Evolutionary conservation across 257 asterid species (phyloP), one percentile per base, ranked within the genome.

Genomic region (Agastache rugosa): DNA sequence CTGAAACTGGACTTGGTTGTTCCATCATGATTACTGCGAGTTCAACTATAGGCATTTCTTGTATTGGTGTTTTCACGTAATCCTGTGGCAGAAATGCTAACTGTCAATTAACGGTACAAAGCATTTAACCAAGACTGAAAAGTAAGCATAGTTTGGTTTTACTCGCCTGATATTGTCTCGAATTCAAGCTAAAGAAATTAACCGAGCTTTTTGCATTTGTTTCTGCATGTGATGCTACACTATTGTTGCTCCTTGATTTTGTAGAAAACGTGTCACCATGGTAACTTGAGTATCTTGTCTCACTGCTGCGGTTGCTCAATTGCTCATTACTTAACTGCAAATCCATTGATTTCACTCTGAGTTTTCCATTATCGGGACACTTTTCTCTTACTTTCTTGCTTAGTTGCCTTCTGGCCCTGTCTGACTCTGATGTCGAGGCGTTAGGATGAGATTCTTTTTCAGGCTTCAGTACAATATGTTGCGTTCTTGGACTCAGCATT

Each of bases 1-100:
- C 96, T 61, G 97, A 88, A 73, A 89, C 88, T 8, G 98, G 96
- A 78, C 97, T 93, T 71, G 98, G 98, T 72, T 88, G 97, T 81
- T 93, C 98, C 25, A 59, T 58, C 60, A 79, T 79, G 65, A 80
- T 58, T 31, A 77, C 80, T 42, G 76, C 63, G 35, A 75, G 78
- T 73, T 83, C 86, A 69, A 80, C 83, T 59, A 80, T 64, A 67
- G 83, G 67, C 66, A 51, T 73, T 66, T 79, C 79, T 75, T 88
- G 86, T 50, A 41, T 76, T 67, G 82, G 72, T 67, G 75, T 86
- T 61, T 81, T 34, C 59, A 77, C 78, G 14, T 50, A 66, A 79
- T 85, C 81, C 98, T 93, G 90, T 23, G 74, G 8, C 23, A 51
- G 27, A 77, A 53, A 39, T 71, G 25, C n/a, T 25, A 71, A 63